Percentiles rank a stretch among this genome's conserved stretches.
These are phyloP conservation scores for Alternaria sp. DNA, from an alignment of 2,329 filamentous ascomycete genomes.

Conservation along the genomic window DNA sequence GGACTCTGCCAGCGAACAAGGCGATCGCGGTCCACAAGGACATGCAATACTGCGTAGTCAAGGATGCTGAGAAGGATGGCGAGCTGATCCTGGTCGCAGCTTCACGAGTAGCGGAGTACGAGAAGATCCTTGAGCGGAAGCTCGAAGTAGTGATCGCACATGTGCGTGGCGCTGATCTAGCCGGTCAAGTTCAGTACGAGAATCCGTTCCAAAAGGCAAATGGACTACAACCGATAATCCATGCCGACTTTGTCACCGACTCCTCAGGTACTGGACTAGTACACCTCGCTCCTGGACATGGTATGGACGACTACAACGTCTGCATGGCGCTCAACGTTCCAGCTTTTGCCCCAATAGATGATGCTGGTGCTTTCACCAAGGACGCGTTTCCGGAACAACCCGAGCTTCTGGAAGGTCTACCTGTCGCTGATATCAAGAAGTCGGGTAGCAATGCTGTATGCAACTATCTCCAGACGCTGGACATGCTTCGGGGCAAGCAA, in stretches of 20 bases:
- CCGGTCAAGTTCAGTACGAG: constrained; percentile 67
- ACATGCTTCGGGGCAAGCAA: constrained; percentile 71
- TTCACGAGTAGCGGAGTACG: constrained; percentile 67
- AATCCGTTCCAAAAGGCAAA: constrained; percentile 70
- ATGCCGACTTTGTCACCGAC: constrained; percentile 86
- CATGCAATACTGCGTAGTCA: constrained; percentile 74
- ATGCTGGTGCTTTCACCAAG: constrained; percentile 78
- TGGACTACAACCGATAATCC: constrained; percentile 73
- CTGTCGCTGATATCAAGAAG: constrained; percentile 72
- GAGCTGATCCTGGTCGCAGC: constrained; percentile 74
- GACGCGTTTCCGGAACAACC: constrained; percentile 78
- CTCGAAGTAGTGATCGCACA: constrained; percentile 60
- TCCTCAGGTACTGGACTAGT: constrained; percentile 95
- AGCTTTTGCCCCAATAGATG: constrained; percentile 82
- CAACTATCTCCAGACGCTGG: constrained; percentile 62
- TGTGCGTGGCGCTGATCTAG: constrained; percentile 70
- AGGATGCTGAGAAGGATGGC: constrained; percentile 46
- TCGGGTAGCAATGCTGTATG: constrained; percentile 66
- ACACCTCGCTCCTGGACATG: constrained; percentile 91
- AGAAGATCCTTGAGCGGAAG: constrained; percentile 39
- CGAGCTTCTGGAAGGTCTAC: constrained; percentile 69
- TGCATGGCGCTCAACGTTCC: constrained; percentile 73
- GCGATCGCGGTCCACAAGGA: constrained; percentile 83
- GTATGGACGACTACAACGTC: constrained; percentile 92
- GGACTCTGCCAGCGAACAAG: constrained; percentile 92